Base-by-base conservation (phyloP, 73 alveolate species). In the Paramecium caudatum region DNA sequence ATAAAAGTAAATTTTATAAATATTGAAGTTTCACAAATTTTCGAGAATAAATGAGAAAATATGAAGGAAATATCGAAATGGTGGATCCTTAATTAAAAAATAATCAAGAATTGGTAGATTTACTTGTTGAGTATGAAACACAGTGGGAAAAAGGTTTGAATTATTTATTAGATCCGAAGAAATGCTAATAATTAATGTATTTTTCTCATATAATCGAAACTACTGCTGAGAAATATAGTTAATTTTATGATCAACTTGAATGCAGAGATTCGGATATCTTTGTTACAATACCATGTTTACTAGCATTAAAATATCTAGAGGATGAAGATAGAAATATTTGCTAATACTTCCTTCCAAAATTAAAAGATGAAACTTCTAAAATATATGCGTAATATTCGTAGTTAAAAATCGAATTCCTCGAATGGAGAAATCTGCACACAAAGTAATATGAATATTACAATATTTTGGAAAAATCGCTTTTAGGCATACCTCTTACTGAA, bases 51-150 rank as follows among this genome's bases (percentile, higher is more conserved):
- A 94, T 98, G 62, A 90, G 97, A 65, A 95, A 95, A 91, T 98
- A 97, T 88, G 97, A 95, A 50, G 94, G 91, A 47, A 96, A 97
- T 80, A 98, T 98, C 55, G 99, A 98, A 87, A 94, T 96, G 30
- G 99, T 98, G 19, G 99, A 98, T 63, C 99, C 99, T 0, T 94
- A 94, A 63, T 94, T 98, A 32, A 95, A 94, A 87, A 98, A 98
- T 83, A 98, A 98, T 86, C 91, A 93, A 61, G 99, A 98, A 80
- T 92, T 98, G 55, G 99, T 97, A 7, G 98, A 95, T 70, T 93
- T 93, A 49, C 85, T 98, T 61, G 82, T 70, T 8, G 94, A 97
- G 45, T 98, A 93, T 82, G 99, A 98, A 91, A 90, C 95, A 23
- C 91, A 94, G 13, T 98, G 98, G 97, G 97, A 96, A 90, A 90